Evolutionary conservation across 2,329 filamentous ascomycete genomes (phyloP), one percentile per base, ranked within the genome.

Genomic region (Fusarium buxicola): DNA sequence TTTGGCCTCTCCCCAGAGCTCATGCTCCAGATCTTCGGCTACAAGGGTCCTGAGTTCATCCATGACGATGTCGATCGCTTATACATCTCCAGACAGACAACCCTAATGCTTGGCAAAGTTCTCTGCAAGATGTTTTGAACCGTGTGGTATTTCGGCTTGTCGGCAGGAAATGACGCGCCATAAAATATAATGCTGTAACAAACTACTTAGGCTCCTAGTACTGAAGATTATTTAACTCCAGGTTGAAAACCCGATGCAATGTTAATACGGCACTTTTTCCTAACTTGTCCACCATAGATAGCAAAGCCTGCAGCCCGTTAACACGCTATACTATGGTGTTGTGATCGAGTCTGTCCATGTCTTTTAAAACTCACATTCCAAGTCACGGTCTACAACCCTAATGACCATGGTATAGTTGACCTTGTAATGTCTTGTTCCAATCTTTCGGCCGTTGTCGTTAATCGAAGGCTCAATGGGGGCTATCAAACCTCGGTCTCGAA

Each of bases 371-470:
- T 45, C 34, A 34, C 48, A 51, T 35, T 27, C 18, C 9, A 51
- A 21, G 9, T 51, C 21, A 0, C 48, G 48, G 24, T 44, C 48
- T 0, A 51, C 48, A 2, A 51, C 38, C 9, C 16, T 34, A 0
- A 51, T 25, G 0, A 1, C 48, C 38, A 49, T 41, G 0, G n/a
- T 25, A 6, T 41, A 51, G 8, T 43, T 24, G 21, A 51, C 5
- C 12, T 5, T 32, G 0, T 27, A 50, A 3, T 43, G 47, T 1
- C 5, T 35, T n/a, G n/a, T n/a, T 5, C 7, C 49, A 35, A 38
- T 0, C 1, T 8, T 47, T 8, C 5, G 16, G 1, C 2, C 0
- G 1, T n/a, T 7, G 9, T 47, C 11, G 0, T 46, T 0, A 15
- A 0, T 3, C n/a, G n/a, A n/a, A n/a, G 54, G 54, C 7, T 40